A percentile compares a stretch with the other conserved stretches of the same genome.
Evolutionary conservation across 208 protist genomes (phyloP).

Genomic region (Leishmania lainsoni): DNA sequence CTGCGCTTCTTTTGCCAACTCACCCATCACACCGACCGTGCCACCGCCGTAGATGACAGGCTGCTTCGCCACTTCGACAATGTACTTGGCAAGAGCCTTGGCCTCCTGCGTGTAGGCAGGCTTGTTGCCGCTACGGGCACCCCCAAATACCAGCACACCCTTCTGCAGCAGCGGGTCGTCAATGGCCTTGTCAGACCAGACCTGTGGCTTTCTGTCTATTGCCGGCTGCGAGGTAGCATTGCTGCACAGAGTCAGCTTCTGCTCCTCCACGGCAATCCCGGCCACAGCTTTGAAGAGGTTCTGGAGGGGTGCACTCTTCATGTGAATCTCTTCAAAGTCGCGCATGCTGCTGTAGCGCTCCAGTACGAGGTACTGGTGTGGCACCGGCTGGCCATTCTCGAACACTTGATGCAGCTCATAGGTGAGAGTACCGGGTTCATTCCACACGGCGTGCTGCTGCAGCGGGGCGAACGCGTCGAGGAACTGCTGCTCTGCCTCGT

Average conservation of each 20-base stretch:
- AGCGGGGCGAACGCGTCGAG: slow-evolving; percentile 46
- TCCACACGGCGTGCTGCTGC: slow-evolving; percentile 38
- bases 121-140: slow-evolving; percentile 45
- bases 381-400: slow-evolving; percentile 36
- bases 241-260: slow-evolving; percentile 23
- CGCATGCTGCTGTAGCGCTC: slow-evolving; percentile 56
- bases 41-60: slow-evolving; percentile 83
- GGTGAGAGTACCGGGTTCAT: slow-evolving; percentile 69
- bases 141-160: slow-evolving; percentile 79
- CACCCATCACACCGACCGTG: slow-evolving; percentile 81
- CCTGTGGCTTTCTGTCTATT: slow-evolving; percentile 22
- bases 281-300: slow-evolving; percentile 36
- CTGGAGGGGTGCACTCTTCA: slow-evolving; percentile 39
- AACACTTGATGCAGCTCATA: slow-evolving; percentile 69
- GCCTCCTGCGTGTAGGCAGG: slow-evolving; percentile 56
- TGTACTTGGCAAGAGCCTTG: slow-evolving; percentile 43
- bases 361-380: slow-evolving; percentile 45
- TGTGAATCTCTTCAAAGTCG: slow-evolving; percentile 51
- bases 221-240: slow-evolving; percentile 14
- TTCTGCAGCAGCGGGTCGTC: slow-evolving; percentile 41
- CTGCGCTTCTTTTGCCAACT: slow-evolving; percentile 41
- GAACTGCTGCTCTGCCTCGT: slow-evolving; percentile 42
- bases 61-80: slow-evolving; percentile 35
- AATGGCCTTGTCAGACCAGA: slow-evolving; percentile 21
- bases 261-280: slow-evolving; percentile 33